Conservation (phyloP, 257 asterid species). For the Fraxinus cuspidata region DNA sequence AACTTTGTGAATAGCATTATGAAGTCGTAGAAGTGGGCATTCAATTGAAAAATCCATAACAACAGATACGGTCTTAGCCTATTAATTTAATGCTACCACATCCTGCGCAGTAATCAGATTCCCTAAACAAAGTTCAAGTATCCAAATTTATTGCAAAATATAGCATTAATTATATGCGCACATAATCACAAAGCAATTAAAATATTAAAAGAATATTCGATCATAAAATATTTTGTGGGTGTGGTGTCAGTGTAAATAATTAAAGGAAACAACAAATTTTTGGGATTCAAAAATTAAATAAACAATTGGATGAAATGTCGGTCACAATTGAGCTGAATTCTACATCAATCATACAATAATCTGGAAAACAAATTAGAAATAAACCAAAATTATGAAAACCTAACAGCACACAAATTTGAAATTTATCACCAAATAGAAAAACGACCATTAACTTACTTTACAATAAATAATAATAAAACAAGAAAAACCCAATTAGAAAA, state of each 20-base stretch:
- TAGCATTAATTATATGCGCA: not conserved
- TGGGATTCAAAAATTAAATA: not conserved
- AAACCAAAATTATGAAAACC: not conserved
- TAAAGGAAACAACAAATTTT: not conserved
- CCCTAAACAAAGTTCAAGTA: not conserved
- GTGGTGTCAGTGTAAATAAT: not conserved
- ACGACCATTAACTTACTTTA: not conserved
- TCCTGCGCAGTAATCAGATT: not conserved
- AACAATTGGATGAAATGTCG: not conserved
- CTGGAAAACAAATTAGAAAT: not conserved
- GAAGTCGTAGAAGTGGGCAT: too few relatives aligned
- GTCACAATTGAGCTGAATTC: not conserved
- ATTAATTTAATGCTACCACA: not conserved
- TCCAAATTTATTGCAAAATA: not conserved
- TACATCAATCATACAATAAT: not conserved
- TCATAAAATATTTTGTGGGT: not conserved
- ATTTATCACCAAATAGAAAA: not conserved
- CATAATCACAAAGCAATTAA: not conserved
- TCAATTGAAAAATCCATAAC: not conserved
- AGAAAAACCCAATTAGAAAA: conserved; percentile 1
- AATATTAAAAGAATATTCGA: not conserved
- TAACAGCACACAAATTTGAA: not conserved
- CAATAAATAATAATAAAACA: too few relatives aligned
- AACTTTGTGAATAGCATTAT: not conserved
- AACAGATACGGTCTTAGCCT: not conserved